phyloP scores from a whole-genome alignment of 2,329 filamentous ascomycete species.

The Penicillium decumbens region DNA sequence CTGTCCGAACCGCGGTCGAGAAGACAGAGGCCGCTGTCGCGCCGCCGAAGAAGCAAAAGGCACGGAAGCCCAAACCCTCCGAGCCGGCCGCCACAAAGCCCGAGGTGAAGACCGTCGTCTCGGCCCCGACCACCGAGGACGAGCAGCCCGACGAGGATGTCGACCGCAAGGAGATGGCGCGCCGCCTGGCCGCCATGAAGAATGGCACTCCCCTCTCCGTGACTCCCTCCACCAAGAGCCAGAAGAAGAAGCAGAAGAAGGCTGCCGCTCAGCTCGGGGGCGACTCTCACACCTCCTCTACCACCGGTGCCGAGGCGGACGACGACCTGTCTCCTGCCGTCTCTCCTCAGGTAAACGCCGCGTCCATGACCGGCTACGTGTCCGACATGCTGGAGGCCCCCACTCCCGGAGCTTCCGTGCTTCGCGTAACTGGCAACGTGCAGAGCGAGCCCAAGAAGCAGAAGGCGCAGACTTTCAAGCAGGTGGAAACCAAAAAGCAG shows the following conservation, averaged over 20 bases:
- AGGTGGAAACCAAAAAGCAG: conserved; percentile 86
- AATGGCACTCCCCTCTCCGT: conserved; percentile 58
- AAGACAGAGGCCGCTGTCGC: conserved; percentile 31
- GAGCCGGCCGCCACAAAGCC: conserved; percentile 28
- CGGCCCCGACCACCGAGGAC: conserved; percentile 26
- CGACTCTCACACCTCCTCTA: conserved; percentile 63
- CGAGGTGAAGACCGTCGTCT: conserved; percentile 30
- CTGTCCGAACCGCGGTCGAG: conserved; percentile 30
- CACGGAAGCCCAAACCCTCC: conserved; percentile 33
- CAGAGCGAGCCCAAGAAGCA: conserved; percentile 57
- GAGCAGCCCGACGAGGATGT: conserved; percentile 53
- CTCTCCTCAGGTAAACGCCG: conserved; percentile 57
- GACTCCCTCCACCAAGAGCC: conserved; percentile 37
- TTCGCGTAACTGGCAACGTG: conserved; percentile 69
- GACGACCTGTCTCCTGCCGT: conserved; percentile 69
- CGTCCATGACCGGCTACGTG: conserved; percentile 58
- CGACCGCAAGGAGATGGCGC: conserved; percentile 71
- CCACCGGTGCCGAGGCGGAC: conserved; percentile 69
- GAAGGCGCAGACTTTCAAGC: conserved; percentile 56
- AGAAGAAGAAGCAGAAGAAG: conserved; percentile 70
- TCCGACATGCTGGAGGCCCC: conserved; percentile 86
- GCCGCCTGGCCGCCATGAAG: conserved; percentile 66
- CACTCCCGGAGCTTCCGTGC: conserved; percentile 63
- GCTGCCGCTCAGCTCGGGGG: conserved; percentile 54
- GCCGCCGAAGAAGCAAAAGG: conserved; percentile 40